Evolutionary conservation across 164 flowering plant genomes (phyloP).

Genomic region (Tetracentron sinense): DNA sequence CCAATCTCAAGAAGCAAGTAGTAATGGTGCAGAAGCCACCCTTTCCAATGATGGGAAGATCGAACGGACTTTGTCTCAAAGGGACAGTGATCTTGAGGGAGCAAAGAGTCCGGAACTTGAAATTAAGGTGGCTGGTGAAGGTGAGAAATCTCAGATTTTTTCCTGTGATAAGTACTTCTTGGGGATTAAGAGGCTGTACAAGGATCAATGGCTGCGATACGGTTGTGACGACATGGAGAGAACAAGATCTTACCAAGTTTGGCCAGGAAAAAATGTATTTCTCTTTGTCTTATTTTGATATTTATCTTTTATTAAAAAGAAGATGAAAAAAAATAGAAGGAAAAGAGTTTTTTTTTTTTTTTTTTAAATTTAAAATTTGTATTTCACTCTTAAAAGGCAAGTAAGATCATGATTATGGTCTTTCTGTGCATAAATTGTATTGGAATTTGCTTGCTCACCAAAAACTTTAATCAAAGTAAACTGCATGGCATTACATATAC

Average conservation of each 20-base stretch:
- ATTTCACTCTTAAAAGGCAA: too few species aligned
- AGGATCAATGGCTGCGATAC: conserved; percentile 12
- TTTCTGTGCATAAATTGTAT: too few species aligned
- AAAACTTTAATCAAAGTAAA: too few species aligned
- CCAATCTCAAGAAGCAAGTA: background rate
- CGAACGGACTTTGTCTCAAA: too few species aligned
- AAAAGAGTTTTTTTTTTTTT: too few species aligned
- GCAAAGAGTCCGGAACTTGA: too few species aligned
- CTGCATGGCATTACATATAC: too few species aligned
- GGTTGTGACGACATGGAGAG: conserved; percentile 2
- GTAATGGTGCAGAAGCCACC: background rate
- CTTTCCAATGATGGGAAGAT: background rate
- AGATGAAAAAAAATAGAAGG: too few species aligned
- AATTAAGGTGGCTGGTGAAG: background rate
- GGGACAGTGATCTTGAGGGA: too few species aligned
- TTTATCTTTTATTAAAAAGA: too few species aligned
- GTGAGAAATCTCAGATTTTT: background rate
- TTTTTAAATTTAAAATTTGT: background rate
- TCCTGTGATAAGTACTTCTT: background rate
- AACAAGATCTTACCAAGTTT: conserved; percentile 36
- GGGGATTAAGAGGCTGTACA: background rate
- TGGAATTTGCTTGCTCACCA: too few species aligned
- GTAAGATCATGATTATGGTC: too few species aligned
- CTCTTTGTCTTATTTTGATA: background rate
- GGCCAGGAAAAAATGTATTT: conserved; percentile 54